Evolutionary conservation across 495 filamentous ascomycete species (phyloP).

Genomic region (Aspergillus biplanus): DNA sequence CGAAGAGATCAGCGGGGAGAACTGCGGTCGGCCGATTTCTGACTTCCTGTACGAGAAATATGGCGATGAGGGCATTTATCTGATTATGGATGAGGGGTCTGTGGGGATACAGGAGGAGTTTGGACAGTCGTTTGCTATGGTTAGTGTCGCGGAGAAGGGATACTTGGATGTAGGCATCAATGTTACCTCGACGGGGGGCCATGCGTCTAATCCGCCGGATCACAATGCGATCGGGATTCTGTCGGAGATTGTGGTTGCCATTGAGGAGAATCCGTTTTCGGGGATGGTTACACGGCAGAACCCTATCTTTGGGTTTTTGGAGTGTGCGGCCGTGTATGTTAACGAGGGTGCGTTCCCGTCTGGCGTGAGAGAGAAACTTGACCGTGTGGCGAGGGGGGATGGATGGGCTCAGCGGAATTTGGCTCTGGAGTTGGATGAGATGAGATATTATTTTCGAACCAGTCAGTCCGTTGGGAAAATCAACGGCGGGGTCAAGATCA

Average conservation of each 20-base stretch:
- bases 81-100: constrained; percentile 5
- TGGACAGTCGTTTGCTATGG: neutral
- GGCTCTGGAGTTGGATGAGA: neutral
- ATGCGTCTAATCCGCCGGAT: constrained; percentile 5
- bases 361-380: neutral
- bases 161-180: constrained; percentile 5
- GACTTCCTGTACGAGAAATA: neutral
- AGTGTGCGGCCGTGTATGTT: neutral
- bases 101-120: constrained; percentile 4
- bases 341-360: neutral
- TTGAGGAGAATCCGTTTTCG: neutral
- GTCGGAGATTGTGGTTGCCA: neutral
- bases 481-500: constrained; percentile 4
- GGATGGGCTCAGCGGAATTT: neutral
- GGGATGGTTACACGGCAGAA: neutral
- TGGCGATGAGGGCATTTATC: constrained; percentile 1
- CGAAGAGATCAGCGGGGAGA: constrained; percentile 7
- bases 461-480: constrained; percentile 3
- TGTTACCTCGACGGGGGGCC: neutral
- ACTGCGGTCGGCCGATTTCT: neutral
- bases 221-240: constrained; percentile 3
- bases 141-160: constrained; percentile 3
- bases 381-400: neutral
- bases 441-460: neutral
- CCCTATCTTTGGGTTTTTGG: neutral